Evolutionary conservation across 78 protist species (phyloP).

Genomic region (Paratrimastix pyriformis): DNA sequence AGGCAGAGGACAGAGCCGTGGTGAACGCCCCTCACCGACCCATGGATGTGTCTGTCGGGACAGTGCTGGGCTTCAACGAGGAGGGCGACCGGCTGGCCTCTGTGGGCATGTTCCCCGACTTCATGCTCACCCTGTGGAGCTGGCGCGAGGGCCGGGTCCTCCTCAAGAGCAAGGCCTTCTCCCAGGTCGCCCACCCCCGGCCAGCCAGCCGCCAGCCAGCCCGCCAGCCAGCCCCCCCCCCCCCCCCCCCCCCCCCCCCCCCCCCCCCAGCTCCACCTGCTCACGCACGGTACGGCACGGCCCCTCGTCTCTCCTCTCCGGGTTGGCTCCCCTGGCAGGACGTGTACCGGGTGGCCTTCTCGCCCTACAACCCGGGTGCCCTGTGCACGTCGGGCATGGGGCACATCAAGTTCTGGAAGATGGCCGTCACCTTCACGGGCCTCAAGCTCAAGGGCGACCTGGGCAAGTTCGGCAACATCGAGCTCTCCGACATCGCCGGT

Average conservation of each 20-base stretch:
- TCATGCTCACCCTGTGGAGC: constrained; percentile 64
- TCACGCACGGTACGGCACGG: too few species aligned
- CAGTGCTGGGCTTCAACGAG: constrained; percentile 20
- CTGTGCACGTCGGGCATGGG: constrained; percentile 61
- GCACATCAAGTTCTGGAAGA: constrained; percentile 71
- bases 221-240: too few species aligned
- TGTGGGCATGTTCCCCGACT: constrained; percentile 63
- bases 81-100: constrained; percentile 58
- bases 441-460: constrained; percentile 59
- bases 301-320: background rate
- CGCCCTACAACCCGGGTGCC: constrained; percentile 38
- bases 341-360: constrained; percentile 54
- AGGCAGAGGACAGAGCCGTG: background rate
- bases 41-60: constrained; percentile 8
- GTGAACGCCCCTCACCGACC: background rate
- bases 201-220: too few species aligned
- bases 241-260: too few species aligned
- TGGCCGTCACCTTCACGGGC: constrained; percentile 82
- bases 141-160: constrained; percentile 46
- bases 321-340: constrained; percentile 13
- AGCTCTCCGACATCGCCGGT: constrained; percentile 59
- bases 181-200: constrained; percentile 25
- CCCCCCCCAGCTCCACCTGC: too few species aligned
- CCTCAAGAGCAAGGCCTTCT: constrained; percentile 68
- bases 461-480: constrained; percentile 76